Percentiles rank a stretch among this genome's conserved stretches.
Conservation (phyloP, 2,329 filamentous ascomycete genomes). For the Corniculantispora saksenae region DNA sequence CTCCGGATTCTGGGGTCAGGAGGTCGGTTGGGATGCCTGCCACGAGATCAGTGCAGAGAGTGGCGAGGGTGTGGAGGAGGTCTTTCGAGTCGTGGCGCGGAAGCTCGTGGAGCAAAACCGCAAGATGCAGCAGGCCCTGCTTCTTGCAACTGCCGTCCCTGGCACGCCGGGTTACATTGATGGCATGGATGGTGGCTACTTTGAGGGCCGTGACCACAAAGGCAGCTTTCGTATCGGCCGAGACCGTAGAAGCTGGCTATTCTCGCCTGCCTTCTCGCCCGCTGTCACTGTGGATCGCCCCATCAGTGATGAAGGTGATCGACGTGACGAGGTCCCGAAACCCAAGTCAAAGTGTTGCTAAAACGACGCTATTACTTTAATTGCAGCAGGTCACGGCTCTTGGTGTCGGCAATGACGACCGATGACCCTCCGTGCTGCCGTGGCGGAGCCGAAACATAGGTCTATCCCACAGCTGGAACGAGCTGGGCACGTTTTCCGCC, state of each 20-base stretch:
- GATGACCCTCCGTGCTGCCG: background rate
- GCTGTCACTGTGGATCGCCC: conserved; percentile 50
- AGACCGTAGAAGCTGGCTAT: conserved; percentile 61
- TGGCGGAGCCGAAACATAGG: background rate
- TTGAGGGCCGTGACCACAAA: conserved; percentile 49
- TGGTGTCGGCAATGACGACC: background rate
- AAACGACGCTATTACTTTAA: background rate
- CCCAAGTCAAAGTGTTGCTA: conserved; percentile 31
- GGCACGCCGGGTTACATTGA: conserved; percentile 49
- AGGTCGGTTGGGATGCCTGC: conserved; percentile 94
- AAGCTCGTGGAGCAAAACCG: conserved; percentile 66
- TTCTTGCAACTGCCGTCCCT: conserved; percentile 55
- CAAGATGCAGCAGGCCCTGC: conserved; percentile 60
- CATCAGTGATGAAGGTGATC: conserved; percentile 29
- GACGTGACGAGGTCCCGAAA: conserved; percentile 24
- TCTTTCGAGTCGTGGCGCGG: conserved; percentile 72
- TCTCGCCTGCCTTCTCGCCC: conserved; percentile 55
- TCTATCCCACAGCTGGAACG: background rate
- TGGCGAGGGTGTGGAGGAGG: conserved; percentile 93
- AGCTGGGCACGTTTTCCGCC: too few relatives aligned
- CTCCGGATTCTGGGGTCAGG: conserved; percentile 85
- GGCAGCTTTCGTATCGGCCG: conserved; percentile 58
- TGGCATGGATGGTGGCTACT: conserved; percentile 51
- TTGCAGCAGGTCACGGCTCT: background rate
- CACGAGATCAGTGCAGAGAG: conserved; percentile 95